Conservation (phyloP, 108 stramenopile species). For the Seminavis robusta region DNA sequence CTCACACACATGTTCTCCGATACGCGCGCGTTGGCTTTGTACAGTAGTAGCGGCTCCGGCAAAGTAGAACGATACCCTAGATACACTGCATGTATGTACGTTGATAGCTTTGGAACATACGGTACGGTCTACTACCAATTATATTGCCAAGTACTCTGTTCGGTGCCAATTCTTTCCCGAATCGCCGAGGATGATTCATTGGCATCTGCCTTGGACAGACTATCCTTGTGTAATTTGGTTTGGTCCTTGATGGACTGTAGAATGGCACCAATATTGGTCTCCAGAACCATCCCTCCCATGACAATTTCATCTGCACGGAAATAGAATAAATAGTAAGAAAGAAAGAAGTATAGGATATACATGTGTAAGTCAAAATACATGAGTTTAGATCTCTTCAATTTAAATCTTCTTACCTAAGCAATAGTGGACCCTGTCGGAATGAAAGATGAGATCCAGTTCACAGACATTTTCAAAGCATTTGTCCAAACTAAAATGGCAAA, state of each 20-base stretch:
- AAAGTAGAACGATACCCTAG: too few relatives aligned
- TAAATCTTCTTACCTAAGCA: too few relatives aligned
- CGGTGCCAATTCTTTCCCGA: slow-evolving; percentile 35
- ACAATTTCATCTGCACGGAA: slow-evolving; percentile 96
- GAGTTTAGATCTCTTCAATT: too few relatives aligned
- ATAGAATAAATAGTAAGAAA: slow-evolving; percentile 62
- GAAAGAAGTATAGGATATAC: neutral
- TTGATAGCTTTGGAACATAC: neutral
- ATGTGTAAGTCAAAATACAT: too few relatives aligned
- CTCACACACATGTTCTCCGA: too few relatives aligned
- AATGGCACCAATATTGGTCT: slow-evolving; percentile 94
- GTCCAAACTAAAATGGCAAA: too few relatives aligned
- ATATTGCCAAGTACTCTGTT: slow-evolving; percentile 21
- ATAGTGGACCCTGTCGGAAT: slow-evolving; percentile 92
- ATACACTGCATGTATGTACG: too few relatives aligned
- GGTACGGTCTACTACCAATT: slow-evolving; percentile 26
- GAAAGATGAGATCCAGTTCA: slow-evolving; percentile 99
- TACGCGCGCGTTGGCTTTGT: too few relatives aligned
- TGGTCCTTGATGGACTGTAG: slow-evolving; percentile 93
- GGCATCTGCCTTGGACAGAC: slow-evolving; percentile 52
- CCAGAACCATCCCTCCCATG: slow-evolving; percentile 99
- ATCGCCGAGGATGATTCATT: slow-evolving; percentile 33
- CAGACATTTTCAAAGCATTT: slow-evolving; percentile 99
- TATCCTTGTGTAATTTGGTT: slow-evolving; percentile 83
- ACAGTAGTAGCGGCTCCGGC: too few relatives aligned